A percentile compares a stretch with the other conserved stretches of the same genome.
phyloP scores from a whole-genome alignment of 345 rosid genomes.

The Pistacia vera region DNA sequence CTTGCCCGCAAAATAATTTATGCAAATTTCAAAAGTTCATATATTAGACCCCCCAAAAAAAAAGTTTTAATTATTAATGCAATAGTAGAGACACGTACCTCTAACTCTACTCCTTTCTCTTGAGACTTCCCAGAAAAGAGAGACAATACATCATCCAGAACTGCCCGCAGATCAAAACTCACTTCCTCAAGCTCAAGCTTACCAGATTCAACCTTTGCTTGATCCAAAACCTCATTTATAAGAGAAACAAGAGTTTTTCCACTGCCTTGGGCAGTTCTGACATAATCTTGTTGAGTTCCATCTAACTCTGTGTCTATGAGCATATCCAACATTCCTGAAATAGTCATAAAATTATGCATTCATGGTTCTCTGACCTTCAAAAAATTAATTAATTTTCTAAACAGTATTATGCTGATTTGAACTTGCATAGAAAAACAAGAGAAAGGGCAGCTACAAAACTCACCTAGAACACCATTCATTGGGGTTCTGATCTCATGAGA shows the following conservation, averaged over 20 bases:
- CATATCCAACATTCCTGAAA: slow-evolving; percentile 90
- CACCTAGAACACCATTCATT: slow-evolving; percentile 98
- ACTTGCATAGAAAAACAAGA: background rate
- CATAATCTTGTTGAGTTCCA: slow-evolving; percentile 87
- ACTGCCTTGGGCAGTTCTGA: slow-evolving; percentile 90
- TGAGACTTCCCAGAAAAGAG: slow-evolving; percentile 92
- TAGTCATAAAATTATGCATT: slow-evolving; percentile 1
- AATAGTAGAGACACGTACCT: slow-evolving; percentile 47
- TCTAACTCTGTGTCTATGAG: slow-evolving; percentile 91
- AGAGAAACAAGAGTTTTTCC: slow-evolving; percentile 92
- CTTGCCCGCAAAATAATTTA: slow-evolving; percentile 23
- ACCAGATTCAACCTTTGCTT: slow-evolving; percentile 95
- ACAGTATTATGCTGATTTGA: background rate
- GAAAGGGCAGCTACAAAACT: slow-evolving; percentile 31
- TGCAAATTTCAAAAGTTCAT: slow-evolving; percentile 19
- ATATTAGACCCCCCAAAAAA: background rate
- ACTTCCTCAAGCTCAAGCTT: slow-evolving; percentile 94
- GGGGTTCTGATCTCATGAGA: slow-evolving; percentile 99
- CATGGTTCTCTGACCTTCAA: slow-evolving; percentile 5
- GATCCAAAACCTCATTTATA: slow-evolving; percentile 92
- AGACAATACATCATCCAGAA: slow-evolving; percentile 90
- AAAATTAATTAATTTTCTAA: background rate
- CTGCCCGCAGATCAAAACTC: slow-evolving; percentile 73
- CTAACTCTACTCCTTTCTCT: slow-evolving; percentile 95
- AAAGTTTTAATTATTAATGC: background rate